Evolutionary conservation across 768 basidiomycete species (phyloP).

Genomic region (Lyophyllum semitale): DNA sequence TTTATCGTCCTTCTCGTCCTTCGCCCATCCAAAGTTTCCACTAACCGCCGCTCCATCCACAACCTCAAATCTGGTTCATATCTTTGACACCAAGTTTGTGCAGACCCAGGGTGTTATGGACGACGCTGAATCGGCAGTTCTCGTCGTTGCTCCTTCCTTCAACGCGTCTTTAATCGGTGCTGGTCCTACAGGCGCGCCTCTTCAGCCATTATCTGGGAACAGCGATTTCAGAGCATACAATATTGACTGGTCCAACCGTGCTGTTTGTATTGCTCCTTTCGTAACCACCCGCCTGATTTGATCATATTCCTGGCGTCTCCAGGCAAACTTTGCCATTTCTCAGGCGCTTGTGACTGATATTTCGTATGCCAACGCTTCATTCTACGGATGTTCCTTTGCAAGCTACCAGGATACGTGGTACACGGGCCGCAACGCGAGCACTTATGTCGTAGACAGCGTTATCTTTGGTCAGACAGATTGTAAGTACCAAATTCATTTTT

Average conservation of each 20-base stretch:
- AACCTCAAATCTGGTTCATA: conserved; percentile 55
- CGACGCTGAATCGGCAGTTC: conserved; percentile 60
- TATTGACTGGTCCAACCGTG: conserved; percentile 66
- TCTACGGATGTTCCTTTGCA: conserved; percentile 62
- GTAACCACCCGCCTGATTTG: background rate
- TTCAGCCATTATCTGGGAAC: conserved; percentile 53
- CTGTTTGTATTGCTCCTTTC: conserved; percentile 43
- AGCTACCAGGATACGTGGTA: conserved; percentile 72
- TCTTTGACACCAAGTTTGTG: conserved; percentile 51
- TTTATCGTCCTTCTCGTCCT: conserved; percentile 27
- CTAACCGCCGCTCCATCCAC: conserved; percentile 47
- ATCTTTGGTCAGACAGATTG: conserved; percentile 69
- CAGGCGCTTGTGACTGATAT: conserved; percentile 66
- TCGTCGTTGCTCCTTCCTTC: conserved; percentile 58
- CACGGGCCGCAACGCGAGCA: conserved; percentile 57
- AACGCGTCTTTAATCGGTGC: conserved; percentile 61
- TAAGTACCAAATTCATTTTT: conserved; percentile 26
- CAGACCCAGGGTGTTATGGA: conserved; percentile 36
- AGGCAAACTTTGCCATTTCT: conserved; percentile 59
- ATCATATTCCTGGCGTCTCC: background rate
- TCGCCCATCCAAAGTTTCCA: conserved; percentile 27
- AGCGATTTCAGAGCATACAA: conserved; percentile 66
- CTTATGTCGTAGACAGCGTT: conserved; percentile 62
- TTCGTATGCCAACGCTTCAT: conserved; percentile 67
- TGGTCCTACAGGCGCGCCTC: conserved; percentile 58